Base-by-base conservation (phyloP, 2,329 filamentous ascomycete genomes). In the Colletotrichum tanaceti region DNA sequence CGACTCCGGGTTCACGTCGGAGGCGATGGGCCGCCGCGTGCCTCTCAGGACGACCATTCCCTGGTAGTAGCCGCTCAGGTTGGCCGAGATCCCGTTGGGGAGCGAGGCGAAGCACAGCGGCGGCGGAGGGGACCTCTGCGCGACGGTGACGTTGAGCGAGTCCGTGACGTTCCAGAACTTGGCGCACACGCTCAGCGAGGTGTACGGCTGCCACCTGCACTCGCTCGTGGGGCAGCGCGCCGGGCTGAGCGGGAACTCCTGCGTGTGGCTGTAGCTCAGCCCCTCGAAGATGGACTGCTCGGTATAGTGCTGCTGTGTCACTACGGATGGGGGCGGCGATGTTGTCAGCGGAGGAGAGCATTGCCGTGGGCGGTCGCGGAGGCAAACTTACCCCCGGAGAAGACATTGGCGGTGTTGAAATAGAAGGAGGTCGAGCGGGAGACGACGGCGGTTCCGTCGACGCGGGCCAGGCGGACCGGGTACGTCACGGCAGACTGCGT, bases 401-500 rank as follows among this genome's bases (percentile, higher is more conserved):
- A 46, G 38, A 58, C 18, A 24, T 47, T 52, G 22, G 38, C n/a
- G 10, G 43, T 64, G 5, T 49, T 58, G n/a, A 50, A 64, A 5
- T 50, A 58, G 54, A 58, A 63, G 5, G 32, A 63, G 11, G 44
- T 59, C n/a, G 62, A 50, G 3, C 62, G 24, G 10, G 62, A 20
- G 14, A 64, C 54, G 20, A 55, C 39, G 1, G 62, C 62, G 16
- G 46, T 18, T 5, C 38, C 46, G 18, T 59, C 32, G n/a, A 60
- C 55, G 18, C 3, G 38, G 9, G 57, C 41, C 14, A 61, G 32
- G 9, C 58, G 60, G 38, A 52, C 50, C 5, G 50, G 60, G 18
- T 68, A 68, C 14, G 53, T 55, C 18, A 68, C 55, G 22, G 61
- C 53, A 1, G 60, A 59, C 46, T 68, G 65, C 13, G 65, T 68